phyloP scores from a whole-genome alignment of 2,329 filamentous ascomycete species.

The Fulvia fulva region DNA sequence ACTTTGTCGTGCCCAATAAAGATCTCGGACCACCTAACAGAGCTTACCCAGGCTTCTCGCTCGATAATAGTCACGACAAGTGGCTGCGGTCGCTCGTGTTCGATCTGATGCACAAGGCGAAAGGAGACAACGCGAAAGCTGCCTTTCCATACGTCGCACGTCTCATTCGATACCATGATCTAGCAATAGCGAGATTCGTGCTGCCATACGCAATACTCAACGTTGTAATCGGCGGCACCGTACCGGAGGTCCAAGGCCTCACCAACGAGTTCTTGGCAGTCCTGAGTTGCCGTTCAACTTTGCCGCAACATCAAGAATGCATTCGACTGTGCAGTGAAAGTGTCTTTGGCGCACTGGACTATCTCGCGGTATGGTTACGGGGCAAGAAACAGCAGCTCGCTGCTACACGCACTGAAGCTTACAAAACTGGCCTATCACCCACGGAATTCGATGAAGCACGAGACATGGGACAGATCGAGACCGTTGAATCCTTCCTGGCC shows the following conservation, averaged over 20 bases:
- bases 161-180: conserved; percentile 78
- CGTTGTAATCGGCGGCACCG: conserved; percentile 68
- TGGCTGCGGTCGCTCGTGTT: conserved; percentile 81
- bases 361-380: conserved; percentile 85
- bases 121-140: conserved; percentile 67
- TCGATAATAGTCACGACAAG: conserved; percentile 64
- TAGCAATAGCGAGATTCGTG: conserved; percentile 81
- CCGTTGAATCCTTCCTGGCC: conserved; percentile 70
- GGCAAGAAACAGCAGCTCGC: conserved; percentile 59
- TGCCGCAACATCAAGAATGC: conserved; percentile 61
- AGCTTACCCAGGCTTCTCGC: conserved; percentile 72
- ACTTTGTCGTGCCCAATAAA: conserved; percentile 57
- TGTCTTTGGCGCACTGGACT: conserved; percentile 86
- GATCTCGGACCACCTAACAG: conserved; percentile 27
- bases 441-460: conserved; percentile 50
- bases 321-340: conserved; percentile 86
- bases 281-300: conserved; percentile 60
- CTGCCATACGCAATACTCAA: conserved; percentile 85
- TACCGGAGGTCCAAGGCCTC: conserved; percentile 61
- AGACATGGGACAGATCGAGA: conserved; percentile 53
- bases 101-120: conserved; percentile 75
- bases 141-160: conserved; percentile 79
- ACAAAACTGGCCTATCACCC: conserved; percentile 42
- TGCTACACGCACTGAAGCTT: conserved; percentile 40
- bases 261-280: conserved; percentile 71